Base-by-base conservation (phyloP, 2,329 filamentous ascomycete genomes). In the Apiospora koreana region DNA sequence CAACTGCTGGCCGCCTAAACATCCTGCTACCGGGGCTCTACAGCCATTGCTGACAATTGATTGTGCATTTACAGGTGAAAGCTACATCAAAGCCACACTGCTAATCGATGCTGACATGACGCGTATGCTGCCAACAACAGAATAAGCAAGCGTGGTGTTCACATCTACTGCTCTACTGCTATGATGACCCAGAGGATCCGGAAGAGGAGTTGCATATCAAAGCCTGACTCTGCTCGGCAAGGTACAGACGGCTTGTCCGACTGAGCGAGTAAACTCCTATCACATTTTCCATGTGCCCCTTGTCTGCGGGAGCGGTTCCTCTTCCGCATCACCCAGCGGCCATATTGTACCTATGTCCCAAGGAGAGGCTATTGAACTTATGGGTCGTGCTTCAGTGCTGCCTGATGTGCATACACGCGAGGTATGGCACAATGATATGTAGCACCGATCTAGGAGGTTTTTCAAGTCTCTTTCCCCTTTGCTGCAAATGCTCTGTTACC, bases 201-300 rank as follows among this genome's bases (percentile, higher is more conserved):
- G 31, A 7, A 23, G 31, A 38, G 21, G 18, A 62, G 21, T 14
- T n/a, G 2, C 28, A 62, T 62, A 62, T 62, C 54, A 6, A 23
- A 62, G 28, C 38, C 54, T 18, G 54, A 62, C 54, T 62, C 54
- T 28, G 54, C 31, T 38, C 54, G 54, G 54, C 54, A 62, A 62
- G 54, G 3, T 12, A 38, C 31, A 62, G 28, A 18, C 31, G 31
- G 54, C 31, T n/a, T 62, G 54, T 62, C 54, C 54, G 54, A 62
- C 54, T 38, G 54, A 38, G 31, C n/a, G 21, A 35, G 54, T 16
- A 38, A 62, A 38, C n/a, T n/a, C 54, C 21, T 62, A 21, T 62
- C 54, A 62, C 31, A 62, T n/a, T 62, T 38, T 21, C 18, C 9
- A 38, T 62, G 31, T 62, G 28, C 31, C 21, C 31, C 21, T 62